Base-by-base conservation (phyloP, 164 flowering plant species). In the Litsea cubeba region DNA sequence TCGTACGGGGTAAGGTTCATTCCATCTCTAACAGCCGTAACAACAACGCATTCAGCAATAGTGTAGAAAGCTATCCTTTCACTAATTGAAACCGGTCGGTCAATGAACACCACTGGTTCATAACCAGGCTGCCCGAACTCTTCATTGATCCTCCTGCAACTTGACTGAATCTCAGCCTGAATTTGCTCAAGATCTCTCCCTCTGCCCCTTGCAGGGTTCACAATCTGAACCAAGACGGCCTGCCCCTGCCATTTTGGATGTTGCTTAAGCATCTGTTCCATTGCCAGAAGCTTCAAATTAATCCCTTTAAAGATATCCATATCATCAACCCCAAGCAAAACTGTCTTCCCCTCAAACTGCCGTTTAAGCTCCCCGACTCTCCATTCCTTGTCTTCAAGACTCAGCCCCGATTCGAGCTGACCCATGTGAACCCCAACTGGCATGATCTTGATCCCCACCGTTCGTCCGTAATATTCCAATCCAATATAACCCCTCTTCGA, bases 291-390 rank as follows among this genome's bases (percentile, higher is more conserved):
- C 84, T 89, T 90, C 76, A 90, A 78, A 74, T 88, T 84, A 22
- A 90, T 83, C 26, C 95, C 95, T 82, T 90, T 90, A 69, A 90
- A 90, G 4, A 90, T 88, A 73, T 90, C 95, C 92, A 90, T 87
- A 62, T 90, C 95, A 79, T 90, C 94, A 30, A 86, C 91, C 0
- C 94, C 92, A 71, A 90, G 91, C 77, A 90, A 76, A 28, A 90
- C 88, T 2, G 84, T 87, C 81, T 85, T 88, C n/a, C 91, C 95
- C 79, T 83, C 83, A 79, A 86, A 90, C 79, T 90, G 84, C 62
- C 84, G 85, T 57, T 73, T 85, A 8, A 90, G 91, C 84, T 87
- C 95, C 24, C 32, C 80, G 0, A 87, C 85, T 74, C 84, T 80
- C 87, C 85, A 81, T 69, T 87, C 90, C 76, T 88, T 83, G 57